Conservation (phyloP, 2,329 filamentous ascomycete genomes). For the Aspergillus ustus region DNA sequence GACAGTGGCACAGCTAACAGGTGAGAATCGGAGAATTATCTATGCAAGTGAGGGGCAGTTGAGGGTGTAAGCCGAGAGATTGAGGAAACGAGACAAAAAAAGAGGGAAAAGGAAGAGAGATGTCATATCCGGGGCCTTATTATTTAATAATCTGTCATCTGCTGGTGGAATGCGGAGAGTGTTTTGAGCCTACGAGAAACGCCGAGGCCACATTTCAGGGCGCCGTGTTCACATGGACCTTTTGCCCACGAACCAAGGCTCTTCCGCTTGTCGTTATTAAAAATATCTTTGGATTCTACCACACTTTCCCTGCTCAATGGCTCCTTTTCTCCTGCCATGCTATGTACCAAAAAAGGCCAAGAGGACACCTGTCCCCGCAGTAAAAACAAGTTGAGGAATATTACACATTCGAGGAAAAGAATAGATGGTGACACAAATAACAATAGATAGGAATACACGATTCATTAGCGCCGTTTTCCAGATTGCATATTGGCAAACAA, state of each 20-base stretch:
- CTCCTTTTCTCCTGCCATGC: slow-evolving; percentile 10
- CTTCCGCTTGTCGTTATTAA: neutral
- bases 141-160: neutral
- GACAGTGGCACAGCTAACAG: neutral
- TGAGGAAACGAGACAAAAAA: neutral
- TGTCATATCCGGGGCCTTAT: slow-evolving; percentile 13
- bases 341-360: slow-evolving; percentile 3
- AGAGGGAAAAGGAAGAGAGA: neutral
- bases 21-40: neutral
- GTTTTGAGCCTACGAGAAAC: slow-evolving; percentile 14
- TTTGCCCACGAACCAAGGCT: slow-evolving; percentile 10
- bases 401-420: slow-evolving; percentile 24
- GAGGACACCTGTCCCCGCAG: slow-evolving; percentile 4
- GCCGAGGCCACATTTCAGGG: slow-evolving; percentile 13
- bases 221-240: slow-evolving; percentile 10
- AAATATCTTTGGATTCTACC: neutral
- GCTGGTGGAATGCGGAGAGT: slow-evolving; percentile 11
- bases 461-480: slow-evolving; percentile 31
- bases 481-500: slow-evolving; percentile 70
- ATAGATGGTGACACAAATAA: slow-evolving; percentile 19
- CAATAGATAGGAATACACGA: slow-evolving; percentile 18
- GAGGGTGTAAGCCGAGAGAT: neutral
- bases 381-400: slow-evolving; percentile 15
- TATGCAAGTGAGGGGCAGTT: neutral
- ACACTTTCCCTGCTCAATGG: slow-evolving; percentile 3